Evolutionary conservation across 352 stramenopile genomes (phyloP).

Genomic region (Phytophthora cactorum): DNA sequence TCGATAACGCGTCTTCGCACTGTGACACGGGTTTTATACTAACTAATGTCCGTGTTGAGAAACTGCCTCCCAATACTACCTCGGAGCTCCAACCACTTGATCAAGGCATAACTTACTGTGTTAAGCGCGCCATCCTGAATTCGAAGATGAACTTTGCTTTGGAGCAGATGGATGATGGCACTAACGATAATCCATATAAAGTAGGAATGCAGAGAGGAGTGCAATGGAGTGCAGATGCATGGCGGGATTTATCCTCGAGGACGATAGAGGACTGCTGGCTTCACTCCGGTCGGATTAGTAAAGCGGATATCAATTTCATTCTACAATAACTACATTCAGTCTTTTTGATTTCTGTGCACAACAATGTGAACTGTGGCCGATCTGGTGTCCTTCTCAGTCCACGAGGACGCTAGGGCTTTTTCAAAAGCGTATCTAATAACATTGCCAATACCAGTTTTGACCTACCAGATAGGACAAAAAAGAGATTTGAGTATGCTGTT

Average conservation of each 20-base stretch:
- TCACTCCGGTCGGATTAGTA: not conserved
- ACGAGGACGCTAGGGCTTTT: too few relatives aligned
- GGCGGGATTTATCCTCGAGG: not conserved
- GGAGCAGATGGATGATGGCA: conserved; percentile 6
- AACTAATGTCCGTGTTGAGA: conserved; percentile 10
- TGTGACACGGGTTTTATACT: conserved; percentile 1
- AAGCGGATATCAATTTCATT: not conserved
- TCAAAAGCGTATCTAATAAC: too few relatives aligned
- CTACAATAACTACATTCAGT: not conserved
- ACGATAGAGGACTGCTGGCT: conserved; percentile 1
- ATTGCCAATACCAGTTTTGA: too few relatives aligned
- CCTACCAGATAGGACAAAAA: too few relatives aligned
- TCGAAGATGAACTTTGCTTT: conserved; percentile 15
- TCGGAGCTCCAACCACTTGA: conserved; percentile 11
- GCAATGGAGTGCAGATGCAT: conserved; percentile 5
- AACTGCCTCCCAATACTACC: conserved; percentile 9
- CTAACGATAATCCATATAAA: conserved; percentile 13
- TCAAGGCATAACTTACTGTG: conserved; percentile 19
- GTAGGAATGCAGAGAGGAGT: conserved; percentile 11
- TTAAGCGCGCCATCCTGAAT: conserved; percentile 2
- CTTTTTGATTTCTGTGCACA: not conserved
- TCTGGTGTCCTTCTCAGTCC: too few relatives aligned
- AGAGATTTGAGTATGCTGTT: too few relatives aligned
- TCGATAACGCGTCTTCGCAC: conserved; percentile 10
- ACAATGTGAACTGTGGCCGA: too few relatives aligned